A percentile compares a stretch with the other conserved stretches of the same genome.
Evolutionary conservation across 257 asterid genomes (phyloP).

Genomic region (Solanum medicagineum): DNA sequence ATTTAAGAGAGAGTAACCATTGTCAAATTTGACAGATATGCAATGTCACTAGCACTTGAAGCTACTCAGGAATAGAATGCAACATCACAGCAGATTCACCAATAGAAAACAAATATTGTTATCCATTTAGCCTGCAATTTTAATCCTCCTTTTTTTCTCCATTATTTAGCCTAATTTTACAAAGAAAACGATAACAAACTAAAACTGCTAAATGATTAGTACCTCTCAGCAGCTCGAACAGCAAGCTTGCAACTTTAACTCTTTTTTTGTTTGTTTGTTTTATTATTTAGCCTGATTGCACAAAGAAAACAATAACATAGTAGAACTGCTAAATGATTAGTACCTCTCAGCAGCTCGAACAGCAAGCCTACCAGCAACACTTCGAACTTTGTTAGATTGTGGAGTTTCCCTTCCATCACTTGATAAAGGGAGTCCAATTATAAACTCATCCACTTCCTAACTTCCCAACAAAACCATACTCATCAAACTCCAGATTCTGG

Average conservation of each 20-base stretch:
- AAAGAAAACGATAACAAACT: not conserved
- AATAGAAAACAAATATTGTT: not conserved
- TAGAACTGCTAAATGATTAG: not conserved
- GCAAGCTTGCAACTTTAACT: conserved; percentile 42
- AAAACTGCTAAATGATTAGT: not conserved
- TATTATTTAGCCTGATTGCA: not conserved
- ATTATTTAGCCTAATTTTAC: not conserved
- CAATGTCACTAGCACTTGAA: not conserved
- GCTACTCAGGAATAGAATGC: not conserved
- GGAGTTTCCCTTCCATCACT: conserved; percentile 69
- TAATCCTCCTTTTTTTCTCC: rapidly evolving
- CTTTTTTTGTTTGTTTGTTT: not conserved
- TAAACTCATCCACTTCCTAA: conserved; percentile 93
- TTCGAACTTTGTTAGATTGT: conserved; percentile 85
- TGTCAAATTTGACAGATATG: not conserved
- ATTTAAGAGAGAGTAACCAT: not conserved
- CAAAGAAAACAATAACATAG: not conserved
- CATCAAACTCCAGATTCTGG: not conserved
- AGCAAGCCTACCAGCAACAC: conserved; percentile 85
- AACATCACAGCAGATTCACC: not conserved
- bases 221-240: conserved; percentile 88
- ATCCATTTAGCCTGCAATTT: not conserved
- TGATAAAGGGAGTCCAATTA: conserved; percentile 75
- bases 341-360: conserved; percentile 89
- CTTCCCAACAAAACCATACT: not conserved